phyloP scores from a whole-genome alignment of 225 moss, liverwort and hornwort genomes.

The Bryoerythrophyllum caledonicum region DNA sequence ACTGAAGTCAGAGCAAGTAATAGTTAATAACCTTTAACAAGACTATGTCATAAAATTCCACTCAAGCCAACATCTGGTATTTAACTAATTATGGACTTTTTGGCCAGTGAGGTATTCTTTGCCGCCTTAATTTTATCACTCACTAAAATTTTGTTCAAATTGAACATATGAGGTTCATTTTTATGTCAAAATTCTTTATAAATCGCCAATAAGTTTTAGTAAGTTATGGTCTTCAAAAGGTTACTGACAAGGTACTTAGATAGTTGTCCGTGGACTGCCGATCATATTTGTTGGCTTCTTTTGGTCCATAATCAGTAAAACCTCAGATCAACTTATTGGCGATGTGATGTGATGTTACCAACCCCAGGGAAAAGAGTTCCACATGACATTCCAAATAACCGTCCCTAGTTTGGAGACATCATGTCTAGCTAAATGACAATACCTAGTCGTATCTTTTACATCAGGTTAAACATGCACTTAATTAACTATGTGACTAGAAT shows the following conservation, averaged over 20 bases:
- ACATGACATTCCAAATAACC: background rate
- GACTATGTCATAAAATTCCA: background rate
- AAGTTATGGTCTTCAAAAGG: too few relatives aligned
- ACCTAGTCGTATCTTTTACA: background rate
- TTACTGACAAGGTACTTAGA: too few relatives aligned
- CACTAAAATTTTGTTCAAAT: too few relatives aligned
- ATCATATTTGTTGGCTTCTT: too few relatives aligned
- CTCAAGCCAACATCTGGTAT: background rate
- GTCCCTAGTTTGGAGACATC: background rate
- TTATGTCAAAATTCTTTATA: too few relatives aligned
- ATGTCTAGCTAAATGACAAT: background rate
- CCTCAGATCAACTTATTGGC: background rate
- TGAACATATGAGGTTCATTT: too few relatives aligned
- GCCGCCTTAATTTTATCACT: too few relatives aligned
- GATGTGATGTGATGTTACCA: background rate
- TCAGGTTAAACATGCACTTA: background rate
- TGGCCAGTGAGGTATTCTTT: too few relatives aligned
- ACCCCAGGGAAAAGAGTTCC: background rate
- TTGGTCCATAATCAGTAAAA: too few relatives aligned
- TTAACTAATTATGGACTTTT: too few relatives aligned
- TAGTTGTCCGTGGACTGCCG: too few relatives aligned
- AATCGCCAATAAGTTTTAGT: too few relatives aligned
- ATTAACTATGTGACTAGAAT: background rate
- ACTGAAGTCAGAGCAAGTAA: background rate
- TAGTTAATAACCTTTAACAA: background rate